Percentiles rank a stretch among this genome's conserved stretches.
Evolutionary conservation across 169 alveolate genomes (phyloP).

Genomic region (Cryptosporidium bovis): DNA sequence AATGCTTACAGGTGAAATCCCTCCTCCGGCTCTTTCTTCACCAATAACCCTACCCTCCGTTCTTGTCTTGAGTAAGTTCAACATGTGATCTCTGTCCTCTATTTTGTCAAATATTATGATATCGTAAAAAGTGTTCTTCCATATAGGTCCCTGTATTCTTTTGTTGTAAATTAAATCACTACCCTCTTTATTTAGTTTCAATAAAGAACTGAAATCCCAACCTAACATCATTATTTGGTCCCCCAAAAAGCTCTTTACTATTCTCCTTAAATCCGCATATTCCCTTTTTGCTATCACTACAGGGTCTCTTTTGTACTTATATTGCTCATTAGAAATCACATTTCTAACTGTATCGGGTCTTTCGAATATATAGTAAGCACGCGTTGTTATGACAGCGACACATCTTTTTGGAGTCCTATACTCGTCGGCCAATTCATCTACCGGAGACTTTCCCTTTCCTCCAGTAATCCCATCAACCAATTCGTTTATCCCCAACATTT

Average conservation of each 20-base stretch:
- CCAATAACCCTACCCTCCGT: neutral
- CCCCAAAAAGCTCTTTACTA: constrained; percentile 48
- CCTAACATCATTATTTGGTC: constrained; percentile 64
- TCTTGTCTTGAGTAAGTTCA: constrained; percentile 21
- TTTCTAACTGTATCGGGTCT: constrained; percentile 57
- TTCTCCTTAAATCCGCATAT: constrained; percentile 36
- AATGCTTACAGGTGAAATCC: constrained; percentile 5
- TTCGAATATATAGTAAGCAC: constrained; percentile 49
- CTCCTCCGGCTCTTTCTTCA: neutral
- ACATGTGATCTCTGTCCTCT: constrained; percentile 66
- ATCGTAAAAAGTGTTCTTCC: constrained; percentile 41
- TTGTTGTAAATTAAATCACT: too few species aligned
- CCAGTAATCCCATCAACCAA: constrained; percentile 6
- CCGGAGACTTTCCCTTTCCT: too few species aligned
- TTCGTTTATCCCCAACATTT: neutral
- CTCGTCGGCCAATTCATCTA: neutral
- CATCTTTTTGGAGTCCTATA: constrained; percentile 32
- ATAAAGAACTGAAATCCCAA: constrained; percentile 10
- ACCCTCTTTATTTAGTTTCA: too few species aligned
- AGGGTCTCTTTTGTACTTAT: constrained; percentile 50
- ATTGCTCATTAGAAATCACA: constrained; percentile 46
- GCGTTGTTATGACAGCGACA: constrained; percentile 29
- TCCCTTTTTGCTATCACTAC: constrained; percentile 43
- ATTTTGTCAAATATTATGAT: constrained; percentile 58
- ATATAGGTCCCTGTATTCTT: constrained; percentile 11